phyloP scores from a whole-genome alignment of 495 filamentous ascomycete genomes.

The Xylaria flabelliformis region DNA sequence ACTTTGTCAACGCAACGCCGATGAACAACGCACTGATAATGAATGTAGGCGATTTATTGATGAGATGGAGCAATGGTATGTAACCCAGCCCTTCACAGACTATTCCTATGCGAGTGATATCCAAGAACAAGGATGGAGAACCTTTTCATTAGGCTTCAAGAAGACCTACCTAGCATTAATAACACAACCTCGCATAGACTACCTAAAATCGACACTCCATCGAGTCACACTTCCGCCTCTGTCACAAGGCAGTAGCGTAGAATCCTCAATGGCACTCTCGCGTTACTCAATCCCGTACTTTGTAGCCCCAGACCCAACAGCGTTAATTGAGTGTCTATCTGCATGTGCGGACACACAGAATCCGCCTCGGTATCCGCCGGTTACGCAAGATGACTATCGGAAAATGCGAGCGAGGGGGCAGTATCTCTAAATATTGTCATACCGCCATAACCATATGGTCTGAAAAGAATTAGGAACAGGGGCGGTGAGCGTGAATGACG shows the following conservation, averaged over 20 bases:
- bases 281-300: conserved; percentile 71
- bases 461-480: neutral
- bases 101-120: neutral
- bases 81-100: neutral
- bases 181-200: conserved; percentile 41
- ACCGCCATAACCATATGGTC: neutral
- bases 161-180: neutral
- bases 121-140: neutral
- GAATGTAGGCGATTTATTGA: conserved; percentile 66
- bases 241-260: conserved; percentile 42
- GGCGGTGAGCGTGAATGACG: neutral
- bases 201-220: conserved; percentile 62
- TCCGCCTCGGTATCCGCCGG: conserved; percentile 59
- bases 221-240: conserved; percentile 56
- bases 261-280: conserved; percentile 52
- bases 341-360: conserved; percentile 49
- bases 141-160: neutral
- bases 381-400: conserved; percentile 58
- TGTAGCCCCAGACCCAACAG: conserved; percentile 59
- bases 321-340: conserved; percentile 63
- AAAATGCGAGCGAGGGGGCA: conserved; percentile 59
- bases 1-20: conserved; percentile 60
- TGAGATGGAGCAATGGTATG: conserved; percentile 67
- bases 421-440: conserved; percentile 45
- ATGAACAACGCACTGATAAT: conserved; percentile 60